A percentile compares a stretch with the other conserved stretches of the same genome.
Evolutionary conservation across 2,329 filamentous ascomycete species (phyloP).

Genomic region (Ilyonectria robusta): DNA sequence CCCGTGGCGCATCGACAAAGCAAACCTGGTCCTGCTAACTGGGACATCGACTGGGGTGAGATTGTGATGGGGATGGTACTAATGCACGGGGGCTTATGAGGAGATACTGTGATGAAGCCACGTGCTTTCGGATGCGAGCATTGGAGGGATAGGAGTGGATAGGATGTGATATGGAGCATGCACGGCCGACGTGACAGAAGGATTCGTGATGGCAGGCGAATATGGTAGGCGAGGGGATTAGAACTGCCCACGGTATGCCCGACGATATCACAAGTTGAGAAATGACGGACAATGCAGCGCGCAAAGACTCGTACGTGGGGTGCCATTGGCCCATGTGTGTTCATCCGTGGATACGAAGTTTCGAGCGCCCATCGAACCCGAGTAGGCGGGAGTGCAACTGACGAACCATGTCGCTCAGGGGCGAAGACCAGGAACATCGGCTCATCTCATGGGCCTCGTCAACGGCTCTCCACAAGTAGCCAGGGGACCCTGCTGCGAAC

Average conservation of each 20-base stretch:
- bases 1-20: slow-evolving; percentile 5
- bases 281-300: not conserved
- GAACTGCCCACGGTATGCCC: not conserved
- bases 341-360: not conserved
- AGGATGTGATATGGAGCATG: not conserved
- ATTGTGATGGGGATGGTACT: slow-evolving; percentile 9
- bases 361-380: slow-evolving; percentile 7
- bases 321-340: not conserved
- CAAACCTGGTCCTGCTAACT: not conserved
- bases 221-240: not conserved
- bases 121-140: not conserved
- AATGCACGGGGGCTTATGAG: not conserved
- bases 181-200: slow-evolving; percentile 9
- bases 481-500: not conserved
- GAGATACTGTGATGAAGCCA: slow-evolving; percentile 13
- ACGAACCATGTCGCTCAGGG: slow-evolving; percentile 21
- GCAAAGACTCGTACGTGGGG: slow-evolving; percentile 1
- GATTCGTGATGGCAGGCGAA: slow-evolving; percentile 5
- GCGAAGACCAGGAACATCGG: slow-evolving; percentile 20
- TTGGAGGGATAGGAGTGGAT: slow-evolving; percentile 12
- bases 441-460: slow-evolving; percentile 27
- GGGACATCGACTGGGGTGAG: not conserved
- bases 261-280: slow-evolving; percentile 14
- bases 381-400: slow-evolving; percentile 14
- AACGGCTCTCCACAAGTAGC: slow-evolving; percentile 27